Percentiles rank a stretch among this genome's conserved stretches.
phyloP scores from a whole-genome alignment of 2,329 filamentous ascomycete genomes.

The Neofusicoccum ribis region DNA sequence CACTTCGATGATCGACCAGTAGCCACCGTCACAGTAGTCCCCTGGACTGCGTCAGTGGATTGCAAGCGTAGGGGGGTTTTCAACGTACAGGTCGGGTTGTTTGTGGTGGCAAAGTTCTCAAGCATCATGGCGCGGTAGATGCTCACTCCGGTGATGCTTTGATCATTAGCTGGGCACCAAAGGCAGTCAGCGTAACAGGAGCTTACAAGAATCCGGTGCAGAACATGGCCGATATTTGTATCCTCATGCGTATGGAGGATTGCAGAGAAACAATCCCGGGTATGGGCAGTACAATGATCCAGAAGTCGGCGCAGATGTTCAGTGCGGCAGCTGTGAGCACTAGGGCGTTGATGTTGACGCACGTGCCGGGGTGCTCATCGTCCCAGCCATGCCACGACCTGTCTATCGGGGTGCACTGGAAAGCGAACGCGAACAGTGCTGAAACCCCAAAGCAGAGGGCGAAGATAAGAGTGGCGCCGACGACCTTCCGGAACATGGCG shows the following conservation, averaged over 20 bases:
- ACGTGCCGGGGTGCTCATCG: neutral
- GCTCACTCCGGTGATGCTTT: neutral
- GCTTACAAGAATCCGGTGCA: conserved; percentile 8
- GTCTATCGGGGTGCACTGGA: conserved; percentile 1
- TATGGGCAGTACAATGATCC: neutral
- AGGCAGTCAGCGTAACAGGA: accelerated
- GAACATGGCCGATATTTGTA: conserved; percentile 1
- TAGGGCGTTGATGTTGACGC: neutral
- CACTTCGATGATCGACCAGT: conserved; percentile 4
- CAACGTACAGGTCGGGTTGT: neutral
- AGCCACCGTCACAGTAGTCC: neutral
- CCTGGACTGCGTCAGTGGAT: neutral
- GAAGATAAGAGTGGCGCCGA: neutral
- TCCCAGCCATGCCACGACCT: neutral
- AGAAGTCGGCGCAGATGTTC: neutral
- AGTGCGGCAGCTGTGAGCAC: neutral
- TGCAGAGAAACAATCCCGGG: neutral
- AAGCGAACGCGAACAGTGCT: neutral
- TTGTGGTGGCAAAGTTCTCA: neutral
- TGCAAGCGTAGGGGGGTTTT: neutral
- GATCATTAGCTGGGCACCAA: neutral
- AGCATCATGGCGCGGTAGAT: conserved; percentile 1
- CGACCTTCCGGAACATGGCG: neutral
- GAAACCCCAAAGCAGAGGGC: neutral
- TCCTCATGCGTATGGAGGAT: neutral